Percentiles rank a stretch among this genome's conserved stretches.
phyloP scores from a whole-genome alignment of 1,284 basidiomycete genomes.

The Fomes fomentarius region DNA sequence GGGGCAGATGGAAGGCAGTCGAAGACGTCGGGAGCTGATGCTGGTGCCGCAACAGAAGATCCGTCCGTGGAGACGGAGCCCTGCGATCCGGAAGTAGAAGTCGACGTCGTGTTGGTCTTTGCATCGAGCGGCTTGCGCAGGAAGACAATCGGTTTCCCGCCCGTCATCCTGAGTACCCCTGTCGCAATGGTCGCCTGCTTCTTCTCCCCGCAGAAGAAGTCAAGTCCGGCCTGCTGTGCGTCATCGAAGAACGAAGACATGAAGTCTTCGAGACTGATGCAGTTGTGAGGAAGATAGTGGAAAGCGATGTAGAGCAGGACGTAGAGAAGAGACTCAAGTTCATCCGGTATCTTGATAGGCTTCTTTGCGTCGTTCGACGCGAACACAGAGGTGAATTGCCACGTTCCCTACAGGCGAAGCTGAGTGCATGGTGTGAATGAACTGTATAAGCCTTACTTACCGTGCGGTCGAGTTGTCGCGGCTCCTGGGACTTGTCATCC shows the following conservation, averaged over 20 bases:
- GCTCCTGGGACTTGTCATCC: not conserved
- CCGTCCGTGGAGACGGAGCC: too few species aligned
- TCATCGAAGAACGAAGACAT: not conserved
- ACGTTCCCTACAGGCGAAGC: not conserved
- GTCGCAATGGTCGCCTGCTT: not conserved
- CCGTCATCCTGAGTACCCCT: too few species aligned
- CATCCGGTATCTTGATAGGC: not conserved
- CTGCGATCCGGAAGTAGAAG: too few species aligned
- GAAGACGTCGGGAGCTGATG: too few species aligned
- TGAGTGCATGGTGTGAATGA: not conserved
- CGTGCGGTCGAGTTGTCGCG: not conserved
- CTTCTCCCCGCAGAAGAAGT: not conserved
- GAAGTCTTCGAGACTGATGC: not conserved
- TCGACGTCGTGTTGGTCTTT: too few species aligned
- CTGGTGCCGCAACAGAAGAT: too few species aligned
- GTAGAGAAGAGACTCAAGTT: constrained; percentile 7
- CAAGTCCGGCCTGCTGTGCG: not conserved
- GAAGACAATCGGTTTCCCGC: too few species aligned
- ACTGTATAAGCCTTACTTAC: not conserved
- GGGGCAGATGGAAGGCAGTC: too few species aligned
- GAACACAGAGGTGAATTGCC: not conserved
- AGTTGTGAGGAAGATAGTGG: constrained; percentile 3
- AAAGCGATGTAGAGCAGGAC: constrained; percentile 5
- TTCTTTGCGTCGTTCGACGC: not conserved
- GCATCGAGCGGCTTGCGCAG: too few species aligned